Conservation (phyloP, 2,329 filamentous ascomycete species). For the Ramichloridium luteum region DNA sequence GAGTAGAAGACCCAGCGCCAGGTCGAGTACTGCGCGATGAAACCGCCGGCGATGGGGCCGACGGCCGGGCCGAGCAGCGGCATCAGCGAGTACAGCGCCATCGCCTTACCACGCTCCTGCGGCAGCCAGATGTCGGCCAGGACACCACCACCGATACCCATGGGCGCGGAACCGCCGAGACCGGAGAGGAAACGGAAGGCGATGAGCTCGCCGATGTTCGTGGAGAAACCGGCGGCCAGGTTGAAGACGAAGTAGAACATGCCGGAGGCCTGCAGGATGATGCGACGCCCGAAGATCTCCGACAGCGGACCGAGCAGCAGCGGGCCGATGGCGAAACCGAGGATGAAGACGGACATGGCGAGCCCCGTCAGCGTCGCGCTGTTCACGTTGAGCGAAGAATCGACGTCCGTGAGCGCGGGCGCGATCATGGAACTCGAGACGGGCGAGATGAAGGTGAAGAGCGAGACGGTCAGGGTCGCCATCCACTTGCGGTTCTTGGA, state of each 20-base stretch:
- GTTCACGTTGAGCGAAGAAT: slow-evolving; percentile 16
- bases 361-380: slow-evolving; percentile 15
- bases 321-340: slow-evolving; percentile 28
- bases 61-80: slow-evolving; percentile 54
- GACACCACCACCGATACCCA: slow-evolving; percentile 27
- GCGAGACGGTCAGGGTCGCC: slow-evolving; percentile 31
- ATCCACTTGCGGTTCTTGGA: slow-evolving; percentile 32
- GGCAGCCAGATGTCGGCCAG: slow-evolving; percentile 45
- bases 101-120: slow-evolving; percentile 50
- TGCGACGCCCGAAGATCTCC: slow-evolving; percentile 26
- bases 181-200: slow-evolving; percentile 29
- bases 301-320: slow-evolving; percentile 27
- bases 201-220: slow-evolving; percentile 22
- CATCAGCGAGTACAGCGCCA: slow-evolving; percentile 50
- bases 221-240: slow-evolving; percentile 26
- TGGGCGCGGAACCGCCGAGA: slow-evolving; percentile 27
- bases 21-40: slow-evolving; percentile 48
- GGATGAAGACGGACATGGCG: slow-evolving; percentile 27
- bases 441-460: slow-evolving; percentile 29
- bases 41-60: slow-evolving; percentile 54
- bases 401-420: slow-evolving; percentile 22
- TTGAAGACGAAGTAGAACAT: slow-evolving; percentile 29
- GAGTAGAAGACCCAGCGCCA: slow-evolving; percentile 67
- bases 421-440: slow-evolving; percentile 30
- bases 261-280: slow-evolving; percentile 26